Percentiles rank a stretch among this genome's conserved stretches.
These are phyloP conservation scores for Solanum sejunctum DNA, from an alignment of 257 asterid genomes.

Conservation along the genomic window DNA sequence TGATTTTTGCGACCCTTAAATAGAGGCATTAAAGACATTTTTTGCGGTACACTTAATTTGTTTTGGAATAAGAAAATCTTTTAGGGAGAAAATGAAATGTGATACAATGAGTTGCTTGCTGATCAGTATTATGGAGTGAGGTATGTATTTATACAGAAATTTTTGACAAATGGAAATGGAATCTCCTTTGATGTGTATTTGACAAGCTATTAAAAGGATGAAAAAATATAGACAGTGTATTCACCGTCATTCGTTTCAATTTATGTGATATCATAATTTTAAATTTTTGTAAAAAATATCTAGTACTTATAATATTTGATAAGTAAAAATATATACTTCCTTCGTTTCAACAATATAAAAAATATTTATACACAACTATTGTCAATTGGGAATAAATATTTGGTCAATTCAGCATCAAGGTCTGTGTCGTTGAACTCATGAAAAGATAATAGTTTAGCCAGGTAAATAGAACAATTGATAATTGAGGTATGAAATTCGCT, in stretches of 20 bases:
- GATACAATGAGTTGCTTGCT: neutral
- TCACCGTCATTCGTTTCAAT: too few relatives aligned
- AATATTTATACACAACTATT: too few relatives aligned
- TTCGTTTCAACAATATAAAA: too few relatives aligned
- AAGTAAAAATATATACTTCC: too few relatives aligned
- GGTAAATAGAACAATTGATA: too few relatives aligned
- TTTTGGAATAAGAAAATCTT: neutral
- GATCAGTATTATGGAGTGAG: neutral
- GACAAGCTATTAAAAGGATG: neutral
- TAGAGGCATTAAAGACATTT: conserved; percentile 12
- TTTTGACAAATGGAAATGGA: neutral
- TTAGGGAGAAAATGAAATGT: neutral
- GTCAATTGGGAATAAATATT: too few relatives aligned
- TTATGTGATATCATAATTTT: too few relatives aligned
- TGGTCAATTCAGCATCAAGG: too few relatives aligned
- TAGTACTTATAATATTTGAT: too few relatives aligned
- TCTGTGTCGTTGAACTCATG: rapidly evolving
- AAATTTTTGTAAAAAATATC: too few relatives aligned
- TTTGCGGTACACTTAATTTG: neutral
- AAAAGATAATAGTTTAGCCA: too few relatives aligned
- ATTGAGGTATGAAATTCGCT: too few relatives aligned
- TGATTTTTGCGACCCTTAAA: conserved; percentile 4
- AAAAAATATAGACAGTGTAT: neutral
- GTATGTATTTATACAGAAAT: neutral
- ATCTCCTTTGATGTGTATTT: neutral